Base-by-base conservation (phyloP, 805 yeast species). In the Tanozyma kutaoensis region DNA sequence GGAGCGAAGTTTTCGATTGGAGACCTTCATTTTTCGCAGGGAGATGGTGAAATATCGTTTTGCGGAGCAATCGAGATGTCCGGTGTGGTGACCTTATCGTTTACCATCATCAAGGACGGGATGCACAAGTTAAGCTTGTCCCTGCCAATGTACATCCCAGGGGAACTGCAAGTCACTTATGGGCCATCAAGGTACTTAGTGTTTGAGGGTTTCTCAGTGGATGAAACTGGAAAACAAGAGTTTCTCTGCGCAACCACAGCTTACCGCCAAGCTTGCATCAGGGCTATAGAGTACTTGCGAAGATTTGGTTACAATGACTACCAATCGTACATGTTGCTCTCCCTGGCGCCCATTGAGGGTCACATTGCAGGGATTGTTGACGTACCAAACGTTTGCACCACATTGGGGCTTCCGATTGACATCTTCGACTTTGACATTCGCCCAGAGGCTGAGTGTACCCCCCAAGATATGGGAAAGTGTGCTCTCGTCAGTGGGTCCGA, bases 31-130 rank as follows among this genome's bases (percentile, higher is more conserved):
- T 65, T 66, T 42, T 55, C 66, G 15, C 70, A 64, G 42, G 72
- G 71, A 12, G 71, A 65, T 36, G 72, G 71, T 11, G 71, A 65
- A 34, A 62, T 65, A 26, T 57, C 69, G 8, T 65, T 66, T 37
- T 65, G 72, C 40, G 72, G 72, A 17, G 72, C 69, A 10, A 64
- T 65, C 37, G 71, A 65, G 38, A 64, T 63, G 69, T 52, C 66
- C 12, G 71, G 71, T 8, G 42, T 50, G 25, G 53, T 65, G 33
- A 63, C 69, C 5, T 36, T 66, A 33, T 50, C 58, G 32, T 50
- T 57, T 22, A 36, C 50, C 2, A 45, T 65, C 23, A 48, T 65
- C 31, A 62, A 61, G 31, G 44, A 46, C 30, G 72, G 71, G 8
- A 50, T 65, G 43, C 37, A 43, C 25, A 45, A 48, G 25, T 38